Evolutionary conservation across 2,329 filamentous ascomycete genomes (phyloP).

Genomic region (Pestalotiopsis fici): DNA sequence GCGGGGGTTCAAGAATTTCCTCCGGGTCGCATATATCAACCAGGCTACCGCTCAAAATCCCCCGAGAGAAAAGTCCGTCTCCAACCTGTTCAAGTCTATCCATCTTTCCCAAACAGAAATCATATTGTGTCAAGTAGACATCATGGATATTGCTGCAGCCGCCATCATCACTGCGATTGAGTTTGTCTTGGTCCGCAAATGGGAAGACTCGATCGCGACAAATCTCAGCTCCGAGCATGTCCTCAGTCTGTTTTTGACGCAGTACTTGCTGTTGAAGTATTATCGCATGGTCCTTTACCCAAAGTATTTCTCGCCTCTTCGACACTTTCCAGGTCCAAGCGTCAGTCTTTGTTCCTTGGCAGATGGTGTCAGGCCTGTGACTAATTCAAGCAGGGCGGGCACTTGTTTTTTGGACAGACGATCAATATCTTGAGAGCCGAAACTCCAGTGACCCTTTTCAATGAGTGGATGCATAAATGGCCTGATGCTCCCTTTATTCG

Average conservation of each 20-base stretch:
- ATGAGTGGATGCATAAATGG: constrained; percentile 22
- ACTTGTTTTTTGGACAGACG: constrained; percentile 20
- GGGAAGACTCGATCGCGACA: not conserved
- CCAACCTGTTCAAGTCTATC: too few species aligned
- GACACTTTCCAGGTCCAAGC: constrained; percentile 15
- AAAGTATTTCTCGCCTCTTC: constrained; percentile 16
- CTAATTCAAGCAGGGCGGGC: constrained; percentile 14
- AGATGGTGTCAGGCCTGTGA: not conserved
- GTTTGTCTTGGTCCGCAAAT: not conserved
- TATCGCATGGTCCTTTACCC: constrained; percentile 17
- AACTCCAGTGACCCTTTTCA: constrained; percentile 15
- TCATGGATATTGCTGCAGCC: not conserved
- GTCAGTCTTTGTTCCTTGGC: constrained; percentile 4
- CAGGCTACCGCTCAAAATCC: too few species aligned
- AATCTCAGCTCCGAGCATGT: not conserved
- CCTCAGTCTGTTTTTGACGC: constrained; percentile 9
- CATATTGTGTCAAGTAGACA: not conserved
- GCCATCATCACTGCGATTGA: not conserved
- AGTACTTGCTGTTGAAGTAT: constrained; percentile 13
- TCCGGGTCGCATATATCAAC: too few species aligned
- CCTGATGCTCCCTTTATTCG: constrained; percentile 26
- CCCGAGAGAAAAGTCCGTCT: not conserved
- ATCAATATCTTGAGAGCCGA: constrained; percentile 16
- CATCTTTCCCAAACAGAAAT: too few species aligned
- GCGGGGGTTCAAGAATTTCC: too few species aligned